Percentiles rank a stretch among this genome's conserved stretches.
Conservation (phyloP, 192 early-diverging fungal species). For the Phlyctochytrium planicorne region DNA sequence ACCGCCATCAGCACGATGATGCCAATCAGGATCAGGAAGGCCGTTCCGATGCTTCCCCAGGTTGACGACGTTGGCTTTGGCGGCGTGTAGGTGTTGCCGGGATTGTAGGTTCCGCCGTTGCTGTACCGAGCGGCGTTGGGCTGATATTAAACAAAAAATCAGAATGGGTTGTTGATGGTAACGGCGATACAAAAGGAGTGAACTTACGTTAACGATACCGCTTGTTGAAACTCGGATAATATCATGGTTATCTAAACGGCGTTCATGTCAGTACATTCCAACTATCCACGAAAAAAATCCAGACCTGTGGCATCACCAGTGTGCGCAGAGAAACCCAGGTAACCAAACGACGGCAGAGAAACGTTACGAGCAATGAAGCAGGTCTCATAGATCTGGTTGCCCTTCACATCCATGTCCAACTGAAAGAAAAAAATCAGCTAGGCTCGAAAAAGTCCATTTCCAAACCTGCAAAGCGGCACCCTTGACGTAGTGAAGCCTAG, state of each 20-base stretch:
- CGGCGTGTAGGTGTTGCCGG: constrained; percentile 2
- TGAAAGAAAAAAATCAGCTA: neutral
- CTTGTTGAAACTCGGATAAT: constrained; percentile 32
- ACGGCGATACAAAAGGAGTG: neutral
- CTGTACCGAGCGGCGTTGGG: neutral
- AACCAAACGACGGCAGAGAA: constrained; percentile 72
- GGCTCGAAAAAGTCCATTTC: neutral
- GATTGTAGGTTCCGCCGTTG: constrained; percentile 1
- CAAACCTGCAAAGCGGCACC: constrained; percentile 52
- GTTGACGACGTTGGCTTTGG: neutral
- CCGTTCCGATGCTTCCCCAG: neutral
- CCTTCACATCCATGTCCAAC: constrained; percentile 44
- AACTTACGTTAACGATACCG: constrained; percentile 39
- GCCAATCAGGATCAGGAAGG: constrained; percentile 23
- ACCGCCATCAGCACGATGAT: constrained; percentile 35
- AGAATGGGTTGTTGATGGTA: constrained; percentile 6
- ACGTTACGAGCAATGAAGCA: constrained; percentile 84
- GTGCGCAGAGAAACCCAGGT: constrained; percentile 87
- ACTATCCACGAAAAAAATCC: constrained; percentile 22
- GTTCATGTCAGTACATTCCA: constrained; percentile 12
- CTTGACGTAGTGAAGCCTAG: constrained; percentile 73
- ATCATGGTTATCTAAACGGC: constrained; percentile 32
- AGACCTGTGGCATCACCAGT: constrained; percentile 82
- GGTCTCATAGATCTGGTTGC: constrained; percentile 68
- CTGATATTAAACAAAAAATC: neutral